phyloP scores from a whole-genome alignment of 306 rosid species.

The Castanospermum australe region DNA sequence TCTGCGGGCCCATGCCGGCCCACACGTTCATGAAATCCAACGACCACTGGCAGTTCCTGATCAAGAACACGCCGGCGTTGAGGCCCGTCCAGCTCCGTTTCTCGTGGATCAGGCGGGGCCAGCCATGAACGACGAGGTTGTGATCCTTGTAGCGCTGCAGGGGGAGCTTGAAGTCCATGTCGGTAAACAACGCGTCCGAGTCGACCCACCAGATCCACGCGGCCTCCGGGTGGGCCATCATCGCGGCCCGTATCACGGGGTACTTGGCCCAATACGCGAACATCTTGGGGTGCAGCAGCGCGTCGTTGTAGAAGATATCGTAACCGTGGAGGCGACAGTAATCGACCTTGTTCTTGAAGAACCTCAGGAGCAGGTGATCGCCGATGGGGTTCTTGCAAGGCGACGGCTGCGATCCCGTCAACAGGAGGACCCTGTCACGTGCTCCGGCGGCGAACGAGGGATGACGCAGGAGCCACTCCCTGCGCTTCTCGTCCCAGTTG shows the following conservation, averaged over 20 bases:
- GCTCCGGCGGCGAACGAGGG: slow-evolving; percentile 45
- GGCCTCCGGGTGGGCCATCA: slow-evolving; percentile 77
- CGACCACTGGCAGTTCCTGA: slow-evolving; percentile 76
- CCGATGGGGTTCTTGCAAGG: slow-evolving; percentile 64
- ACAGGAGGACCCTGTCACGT: slow-evolving; percentile 21
- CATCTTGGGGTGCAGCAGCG: slow-evolving; percentile 58
- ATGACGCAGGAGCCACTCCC: slow-evolving; percentile 54
- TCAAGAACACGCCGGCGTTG: slow-evolving; percentile 74
- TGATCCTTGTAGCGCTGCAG: slow-evolving; percentile 51
- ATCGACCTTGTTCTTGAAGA: slow-evolving; percentile 79
- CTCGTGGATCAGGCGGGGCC: slow-evolving; percentile 47
- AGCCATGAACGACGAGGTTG: slow-evolving; percentile 65
- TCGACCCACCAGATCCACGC: slow-evolving; percentile 96
- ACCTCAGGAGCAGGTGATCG: slow-evolving; percentile 54
- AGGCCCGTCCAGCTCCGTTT: slow-evolving; percentile 71
- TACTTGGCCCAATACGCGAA: slow-evolving; percentile 69
- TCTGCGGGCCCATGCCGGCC: slow-evolving; percentile 78
- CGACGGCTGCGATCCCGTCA: slow-evolving; percentile 71
- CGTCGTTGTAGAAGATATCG: slow-evolving; percentile 66
- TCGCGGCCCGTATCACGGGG: slow-evolving; percentile 62
- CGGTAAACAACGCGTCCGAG: slow-evolving; percentile 73
- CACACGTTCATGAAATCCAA: slow-evolving; percentile 65
- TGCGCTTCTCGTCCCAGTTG: slow-evolving; percentile 70
- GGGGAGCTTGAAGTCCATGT: slow-evolving; percentile 72
- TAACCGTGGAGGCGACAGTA: slow-evolving; percentile 69